Evolutionary conservation across 2,329 filamentous ascomycete species (phyloP).

Genomic region (Calonectria pseudoreteaudii): DNA sequence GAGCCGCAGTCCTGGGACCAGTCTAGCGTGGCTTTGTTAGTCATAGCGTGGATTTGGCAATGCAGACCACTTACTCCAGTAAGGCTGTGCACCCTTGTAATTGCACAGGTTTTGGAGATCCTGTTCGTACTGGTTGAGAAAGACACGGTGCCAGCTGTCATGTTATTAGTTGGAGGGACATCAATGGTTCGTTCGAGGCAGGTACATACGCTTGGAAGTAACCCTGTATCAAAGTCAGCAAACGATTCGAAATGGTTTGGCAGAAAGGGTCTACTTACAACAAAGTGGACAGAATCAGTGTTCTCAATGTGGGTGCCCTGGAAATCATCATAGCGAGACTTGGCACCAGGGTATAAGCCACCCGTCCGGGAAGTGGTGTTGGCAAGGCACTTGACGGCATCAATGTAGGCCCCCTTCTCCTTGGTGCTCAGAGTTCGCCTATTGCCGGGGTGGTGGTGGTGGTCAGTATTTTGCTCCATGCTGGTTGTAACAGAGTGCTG

Average conservation of each 20-base stretch:
- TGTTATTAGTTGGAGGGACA: neutral
- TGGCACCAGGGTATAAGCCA: conserved; percentile 30
- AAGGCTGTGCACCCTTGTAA: conserved; percentile 38
- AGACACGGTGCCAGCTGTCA: conserved; percentile 30
- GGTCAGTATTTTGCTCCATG: neutral
- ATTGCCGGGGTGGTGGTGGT: neutral
- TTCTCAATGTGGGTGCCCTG: conserved; percentile 40
- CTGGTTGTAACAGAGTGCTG: neutral
- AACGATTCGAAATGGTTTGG: neutral
- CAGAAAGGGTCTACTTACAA: conserved; percentile 29
- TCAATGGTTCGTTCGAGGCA: neutral
- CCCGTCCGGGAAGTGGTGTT: conserved; percentile 28
- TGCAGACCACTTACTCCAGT: conserved; percentile 25
- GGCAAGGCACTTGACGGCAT: conserved; percentile 38
- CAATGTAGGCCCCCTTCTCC: conserved; percentile 39
- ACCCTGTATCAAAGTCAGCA: conserved; percentile 9
- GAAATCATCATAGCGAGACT: conserved; percentile 42
- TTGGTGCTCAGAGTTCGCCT: conserved; percentile 31
- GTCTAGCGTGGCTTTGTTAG: conserved; percentile 21
- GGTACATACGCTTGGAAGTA: conserved; percentile 26
- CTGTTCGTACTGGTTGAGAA: conserved; percentile 34
- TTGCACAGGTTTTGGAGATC: conserved; percentile 35
- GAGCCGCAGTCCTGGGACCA: conserved; percentile 28
- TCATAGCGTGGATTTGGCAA: neutral
- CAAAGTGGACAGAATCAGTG: conserved; percentile 38